Evolutionary conservation across 75 land plant genomes (phyloP).

Genomic region (Selaginella moellendorffii): DNA sequence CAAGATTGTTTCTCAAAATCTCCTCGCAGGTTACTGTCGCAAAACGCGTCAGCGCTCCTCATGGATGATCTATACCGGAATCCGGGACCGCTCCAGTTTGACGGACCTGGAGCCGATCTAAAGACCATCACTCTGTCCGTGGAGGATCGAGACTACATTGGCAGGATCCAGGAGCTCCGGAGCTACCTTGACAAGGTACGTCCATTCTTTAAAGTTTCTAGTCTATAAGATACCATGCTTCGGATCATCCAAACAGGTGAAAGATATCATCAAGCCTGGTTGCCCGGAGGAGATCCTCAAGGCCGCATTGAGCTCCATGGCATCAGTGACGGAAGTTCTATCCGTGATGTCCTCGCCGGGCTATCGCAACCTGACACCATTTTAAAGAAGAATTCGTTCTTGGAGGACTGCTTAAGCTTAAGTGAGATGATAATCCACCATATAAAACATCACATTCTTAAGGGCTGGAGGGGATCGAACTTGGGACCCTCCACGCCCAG

Average conservation of each 20-base stretch:
- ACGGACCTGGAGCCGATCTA: conserved; percentile 75
- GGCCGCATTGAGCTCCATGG: conserved; percentile 80
- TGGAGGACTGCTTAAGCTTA: too few species aligned
- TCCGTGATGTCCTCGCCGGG: conserved; percentile 50
- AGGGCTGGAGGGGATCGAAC: too few species aligned
- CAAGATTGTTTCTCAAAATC: background rate
- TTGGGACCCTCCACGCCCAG: too few species aligned
- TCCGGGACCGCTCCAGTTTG: conserved; percentile 94
- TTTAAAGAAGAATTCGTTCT: too few species aligned
- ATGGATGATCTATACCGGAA: conserved; percentile 89
- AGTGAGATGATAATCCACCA: too few species aligned
- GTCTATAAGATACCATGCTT: too few species aligned
- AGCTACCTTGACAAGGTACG: conserved; percentile 81
- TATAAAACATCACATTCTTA: too few species aligned
- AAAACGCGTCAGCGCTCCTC: conserved; percentile 49
- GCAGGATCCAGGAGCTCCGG: conserved; percentile 69
- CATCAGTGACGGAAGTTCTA: conserved; percentile 77
- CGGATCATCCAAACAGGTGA: conserved; percentile 28
- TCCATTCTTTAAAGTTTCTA: too few species aligned
- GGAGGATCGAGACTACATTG: conserved; percentile 97
- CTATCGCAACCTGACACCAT: conserved; percentile 19
- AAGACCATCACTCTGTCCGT: conserved; percentile 54
- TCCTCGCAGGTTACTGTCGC: conserved; percentile 43
- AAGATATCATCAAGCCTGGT: conserved; percentile 73
- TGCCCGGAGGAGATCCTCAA: conserved; percentile 69